Conservation (phyloP, 768 basidiomycete species). For the Lactarius psammicola region DNA sequence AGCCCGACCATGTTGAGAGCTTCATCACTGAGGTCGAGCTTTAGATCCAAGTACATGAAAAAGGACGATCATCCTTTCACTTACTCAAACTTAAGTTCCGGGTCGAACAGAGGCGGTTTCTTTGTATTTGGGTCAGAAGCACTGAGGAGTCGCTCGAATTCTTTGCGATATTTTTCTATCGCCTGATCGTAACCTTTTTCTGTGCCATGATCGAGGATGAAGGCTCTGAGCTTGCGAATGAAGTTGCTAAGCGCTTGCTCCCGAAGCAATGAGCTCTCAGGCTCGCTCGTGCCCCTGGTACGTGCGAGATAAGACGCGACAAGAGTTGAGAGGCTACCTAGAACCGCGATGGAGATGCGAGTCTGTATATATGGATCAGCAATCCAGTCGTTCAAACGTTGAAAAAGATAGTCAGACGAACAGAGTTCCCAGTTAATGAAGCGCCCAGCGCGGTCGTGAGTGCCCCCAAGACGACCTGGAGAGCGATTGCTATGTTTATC, state of each 20-base stretch:
- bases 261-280: constrained; percentile 55
- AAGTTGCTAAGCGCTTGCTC: constrained; percentile 63
- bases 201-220: constrained; percentile 52
- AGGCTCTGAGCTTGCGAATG: constrained; percentile 57
- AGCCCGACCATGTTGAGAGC: neutral
- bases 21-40: neutral
- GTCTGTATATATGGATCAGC: constrained; percentile 31
- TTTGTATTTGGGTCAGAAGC: neutral
- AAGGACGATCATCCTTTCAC: neutral
- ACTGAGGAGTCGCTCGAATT: constrained; percentile 46
- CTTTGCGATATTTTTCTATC: constrained; percentile 37
- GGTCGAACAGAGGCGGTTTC: neutral
- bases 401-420: neutral
- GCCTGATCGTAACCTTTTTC: constrained; percentile 40
- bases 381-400: neutral
- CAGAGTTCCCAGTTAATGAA: constrained; percentile 19
- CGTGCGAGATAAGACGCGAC: constrained; percentile 70
- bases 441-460: constrained; percentile 30
- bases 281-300: constrained; percentile 66
- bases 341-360: constrained; percentile 38
- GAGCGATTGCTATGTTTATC: constrained; percentile 31
- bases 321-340: constrained; percentile 59
- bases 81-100: neutral
- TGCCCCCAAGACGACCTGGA: constrained; percentile 31
- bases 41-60: neutral